These are phyloP conservation scores for Corymbia calophylla DNA, from an alignment of 441 rosid genomes.

Conservation along the genomic window DNA sequence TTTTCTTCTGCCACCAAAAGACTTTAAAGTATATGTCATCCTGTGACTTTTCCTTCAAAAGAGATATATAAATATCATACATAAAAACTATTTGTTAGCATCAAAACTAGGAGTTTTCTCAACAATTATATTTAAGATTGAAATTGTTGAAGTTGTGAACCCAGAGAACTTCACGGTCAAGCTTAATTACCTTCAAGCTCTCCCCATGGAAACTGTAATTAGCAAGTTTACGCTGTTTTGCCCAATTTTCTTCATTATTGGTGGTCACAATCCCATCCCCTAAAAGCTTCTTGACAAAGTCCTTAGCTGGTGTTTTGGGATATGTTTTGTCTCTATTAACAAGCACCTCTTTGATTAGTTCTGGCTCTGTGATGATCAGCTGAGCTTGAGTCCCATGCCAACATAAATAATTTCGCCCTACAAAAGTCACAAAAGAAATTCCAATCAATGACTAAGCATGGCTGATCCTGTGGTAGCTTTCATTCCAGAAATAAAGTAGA, in stretches of 20 bases:
- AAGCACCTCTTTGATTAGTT: slow-evolving; percentile 13
- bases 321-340: slow-evolving; percentile 4
- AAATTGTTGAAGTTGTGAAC: neutral
- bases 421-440: neutral
- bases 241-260: slow-evolving; percentile 25
- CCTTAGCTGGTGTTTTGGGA: neutral
- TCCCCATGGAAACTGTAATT: slow-evolving; percentile 26
- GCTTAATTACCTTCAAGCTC: slow-evolving; percentile 20
- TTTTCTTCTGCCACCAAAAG: too few relatives aligned
- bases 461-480: neutral
- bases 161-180: neutral
- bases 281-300: slow-evolving; percentile 1
- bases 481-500: neutral
- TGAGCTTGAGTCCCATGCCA: slow-evolving; percentile 24
- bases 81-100: too few relatives aligned
- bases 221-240: slow-evolving; percentile 25
- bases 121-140: neutral
- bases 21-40: too few relatives aligned
- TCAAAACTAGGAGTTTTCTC: too few relatives aligned
- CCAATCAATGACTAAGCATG: neutral
- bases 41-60: too few relatives aligned
- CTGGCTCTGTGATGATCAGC: slow-evolving; percentile 20
- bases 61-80: too few relatives aligned
- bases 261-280: slow-evolving; percentile 24
- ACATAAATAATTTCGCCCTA: slow-evolving; percentile 22